Percentiles rank a stretch among this genome's conserved stretches.
Conservation (phyloP, 2,329 filamentous ascomycete species). For the Colletotrichum lentis region DNA sequence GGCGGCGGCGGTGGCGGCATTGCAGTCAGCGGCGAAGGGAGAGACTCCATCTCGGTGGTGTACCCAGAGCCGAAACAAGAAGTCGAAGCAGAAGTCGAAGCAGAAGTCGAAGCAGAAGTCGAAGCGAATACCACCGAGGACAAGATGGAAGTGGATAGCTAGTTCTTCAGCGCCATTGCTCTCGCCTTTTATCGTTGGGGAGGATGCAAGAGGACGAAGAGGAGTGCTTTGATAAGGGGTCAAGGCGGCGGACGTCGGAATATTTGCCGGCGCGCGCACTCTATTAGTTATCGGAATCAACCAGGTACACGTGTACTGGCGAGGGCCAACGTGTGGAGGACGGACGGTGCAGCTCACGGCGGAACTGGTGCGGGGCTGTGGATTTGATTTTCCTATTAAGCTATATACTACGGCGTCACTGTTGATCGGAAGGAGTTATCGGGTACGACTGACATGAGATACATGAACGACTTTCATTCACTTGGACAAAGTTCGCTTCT, state of each 20-base stretch:
- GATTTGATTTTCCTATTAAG: slow-evolving; percentile 18
- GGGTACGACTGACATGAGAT: slow-evolving; percentile 36
- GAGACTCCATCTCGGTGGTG: slow-evolving; percentile 39
- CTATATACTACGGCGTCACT: slow-evolving; percentile 31
- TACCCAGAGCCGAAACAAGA: slow-evolving; percentile 36
- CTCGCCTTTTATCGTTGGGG: not conserved
- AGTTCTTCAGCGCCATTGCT: not conserved
- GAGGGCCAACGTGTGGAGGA: not conserved
- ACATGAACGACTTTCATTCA: slow-evolving; percentile 32
- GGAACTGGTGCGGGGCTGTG: slow-evolving; percentile 23
- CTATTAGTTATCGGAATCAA: not conserved
- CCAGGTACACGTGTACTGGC: no score
- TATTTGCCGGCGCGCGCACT: not conserved
- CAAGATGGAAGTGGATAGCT: slow-evolving; percentile 31
- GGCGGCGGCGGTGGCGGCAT: slow-evolving; percentile 36
- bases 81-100: slow-evolving; percentile 13
- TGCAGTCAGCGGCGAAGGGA: slow-evolving; percentile 27
- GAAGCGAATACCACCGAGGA: not conserved
- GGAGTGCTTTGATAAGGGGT: not conserved
- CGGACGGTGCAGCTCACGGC: slow-evolving; percentile 4
- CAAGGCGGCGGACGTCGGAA: not conserved
- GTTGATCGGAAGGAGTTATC: slow-evolving; percentile 26
- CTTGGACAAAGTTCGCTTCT: slow-evolving; percentile 23
- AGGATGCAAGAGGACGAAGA: not conserved
- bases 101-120: not conserved